A percentile compares a stretch with the other conserved stretches of the same genome.
Evolutionary conservation across 2,329 filamentous ascomycete genomes (phyloP).

Genomic region (Trichophyton equinum): DNA sequence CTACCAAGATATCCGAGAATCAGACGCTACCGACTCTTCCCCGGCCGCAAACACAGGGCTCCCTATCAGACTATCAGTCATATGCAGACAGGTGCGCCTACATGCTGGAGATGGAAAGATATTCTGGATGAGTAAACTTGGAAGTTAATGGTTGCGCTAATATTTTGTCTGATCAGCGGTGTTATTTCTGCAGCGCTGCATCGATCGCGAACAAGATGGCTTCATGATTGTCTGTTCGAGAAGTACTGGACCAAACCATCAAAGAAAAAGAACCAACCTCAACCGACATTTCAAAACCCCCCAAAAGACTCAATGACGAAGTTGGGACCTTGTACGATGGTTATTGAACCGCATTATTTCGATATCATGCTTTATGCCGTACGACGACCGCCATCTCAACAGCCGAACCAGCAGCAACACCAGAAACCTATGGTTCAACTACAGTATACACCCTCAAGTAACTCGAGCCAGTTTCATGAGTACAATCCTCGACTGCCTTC

Average conservation of each 20-base stretch:
- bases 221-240: slow-evolving; percentile 42
- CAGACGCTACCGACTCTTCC: slow-evolving; percentile 43
- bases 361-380: slow-evolving; percentile 46
- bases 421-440: slow-evolving; percentile 32
- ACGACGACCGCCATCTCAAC: slow-evolving; percentile 35
- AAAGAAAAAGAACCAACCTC: slow-evolving; percentile 40
- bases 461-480: slow-evolving; percentile 30
- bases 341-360: slow-evolving; percentile 52
- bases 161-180: slow-evolving; percentile 31
- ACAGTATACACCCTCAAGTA: slow-evolving; percentile 29
- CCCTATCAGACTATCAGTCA: slow-evolving; percentile 45
- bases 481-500: slow-evolving; percentile 29
- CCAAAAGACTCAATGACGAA: slow-evolving; percentile 42
- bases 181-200: slow-evolving; percentile 47
- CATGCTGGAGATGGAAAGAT: background rate
- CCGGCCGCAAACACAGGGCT: slow-evolving; percentile 36
- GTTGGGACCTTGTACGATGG: slow-evolving; percentile 46
- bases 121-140: background rate
- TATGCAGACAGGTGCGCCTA: slow-evolving; percentile 41
- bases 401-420: slow-evolving; percentile 13
- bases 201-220: slow-evolving; percentile 47
- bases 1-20: slow-evolving; percentile 41
- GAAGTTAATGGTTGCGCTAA: background rate
- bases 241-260: slow-evolving; percentile 48
- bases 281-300: slow-evolving; percentile 35